phyloP scores from a whole-genome alignment of 352 stramenopile species.

The Phytophthora multivora region DNA sequence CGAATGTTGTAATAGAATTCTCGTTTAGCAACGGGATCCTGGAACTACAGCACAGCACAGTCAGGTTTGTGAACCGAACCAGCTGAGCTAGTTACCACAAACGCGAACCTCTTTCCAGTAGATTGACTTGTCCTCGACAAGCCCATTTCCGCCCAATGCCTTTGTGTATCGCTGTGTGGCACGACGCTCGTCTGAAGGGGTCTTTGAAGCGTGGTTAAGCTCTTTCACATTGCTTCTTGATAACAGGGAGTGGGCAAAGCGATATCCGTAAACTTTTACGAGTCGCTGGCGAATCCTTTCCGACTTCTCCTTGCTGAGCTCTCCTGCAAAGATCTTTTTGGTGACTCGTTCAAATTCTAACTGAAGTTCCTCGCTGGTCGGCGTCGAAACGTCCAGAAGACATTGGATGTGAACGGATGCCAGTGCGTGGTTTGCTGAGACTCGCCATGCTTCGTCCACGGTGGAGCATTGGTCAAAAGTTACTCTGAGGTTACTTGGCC shows the following conservation, averaged over 20 bases:
- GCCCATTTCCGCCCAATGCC: constrained; percentile 30
- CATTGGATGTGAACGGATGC: constrained; percentile 40
- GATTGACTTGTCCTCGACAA: constrained; percentile 52
- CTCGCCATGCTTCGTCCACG: constrained; percentile 49
- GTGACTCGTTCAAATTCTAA: constrained; percentile 30
- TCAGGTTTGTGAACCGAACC: not conserved
- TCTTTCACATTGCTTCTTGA: constrained; percentile 53
- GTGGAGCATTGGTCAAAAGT: constrained; percentile 32
- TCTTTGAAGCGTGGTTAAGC: constrained; percentile 23
- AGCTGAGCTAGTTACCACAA: not conserved
- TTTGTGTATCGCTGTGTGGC: constrained; percentile 44
- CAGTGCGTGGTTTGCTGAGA: constrained; percentile 55
- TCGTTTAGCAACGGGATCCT: constrained; percentile 43
- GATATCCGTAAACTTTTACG: constrained; percentile 52
- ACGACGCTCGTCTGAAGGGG: constrained; percentile 40
- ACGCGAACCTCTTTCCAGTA: constrained; percentile 72
- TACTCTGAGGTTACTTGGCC: not conserved
- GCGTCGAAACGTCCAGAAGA: not conserved
- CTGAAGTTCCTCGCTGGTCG: not conserved
- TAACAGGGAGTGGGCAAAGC: constrained; percentile 51
- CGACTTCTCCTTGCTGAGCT: constrained; percentile 20
- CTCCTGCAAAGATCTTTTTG: constrained; percentile 24
- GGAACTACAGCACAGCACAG: constrained; percentile 36
- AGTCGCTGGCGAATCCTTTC: constrained; percentile 39
- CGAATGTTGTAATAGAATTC: constrained; percentile 78